Evolutionary conservation across 1,284 basidiomycete genomes (phyloP).

Genomic region (Ceratobasidium sp.): DNA sequence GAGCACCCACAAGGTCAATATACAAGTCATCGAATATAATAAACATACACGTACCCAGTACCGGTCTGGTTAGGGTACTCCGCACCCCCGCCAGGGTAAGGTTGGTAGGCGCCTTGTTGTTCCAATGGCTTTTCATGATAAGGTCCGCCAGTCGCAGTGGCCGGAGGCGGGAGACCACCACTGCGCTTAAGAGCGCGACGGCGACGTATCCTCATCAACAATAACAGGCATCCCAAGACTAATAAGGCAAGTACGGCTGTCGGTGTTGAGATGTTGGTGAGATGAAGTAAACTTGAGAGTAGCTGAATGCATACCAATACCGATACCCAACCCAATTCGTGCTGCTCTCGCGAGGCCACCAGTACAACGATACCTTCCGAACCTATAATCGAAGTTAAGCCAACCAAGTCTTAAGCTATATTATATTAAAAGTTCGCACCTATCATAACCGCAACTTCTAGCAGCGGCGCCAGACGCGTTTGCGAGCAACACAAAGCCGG

Average conservation of each 20-base stretch:
- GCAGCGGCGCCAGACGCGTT: not conserved
- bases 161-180: slow-evolving; percentile 20
- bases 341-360: slow-evolving; percentile 26
- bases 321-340: slow-evolving; percentile 27
- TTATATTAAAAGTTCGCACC: not conserved
- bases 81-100: slow-evolving; percentile 34
- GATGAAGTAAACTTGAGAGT: not conserved
- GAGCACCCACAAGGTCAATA: not conserved
- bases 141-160: not conserved
- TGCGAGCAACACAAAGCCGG: not conserved
- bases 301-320: slow-evolving; percentile 12
- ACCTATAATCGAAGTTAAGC: not conserved
- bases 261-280: not conserved
- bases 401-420: not conserved
- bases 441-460: slow-evolving; percentile 23
- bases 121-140: slow-evolving; percentile 25
- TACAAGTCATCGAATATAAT: not conserved
- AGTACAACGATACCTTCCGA: slow-evolving; percentile 14
- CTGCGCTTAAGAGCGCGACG: slow-evolving; percentile 10
- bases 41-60: not conserved
- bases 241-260: slow-evolving; percentile 22
- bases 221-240: slow-evolving; percentile 5
- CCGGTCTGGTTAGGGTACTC: slow-evolving; percentile 19
- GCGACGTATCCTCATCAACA: slow-evolving; percentile 20
- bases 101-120: slow-evolving; percentile 11